A percentile compares a stretch with the other conserved stretches of the same genome.
Evolutionary conservation across 2,329 filamentous ascomycete species (phyloP).

Genomic region (Claviceps capensis): DNA sequence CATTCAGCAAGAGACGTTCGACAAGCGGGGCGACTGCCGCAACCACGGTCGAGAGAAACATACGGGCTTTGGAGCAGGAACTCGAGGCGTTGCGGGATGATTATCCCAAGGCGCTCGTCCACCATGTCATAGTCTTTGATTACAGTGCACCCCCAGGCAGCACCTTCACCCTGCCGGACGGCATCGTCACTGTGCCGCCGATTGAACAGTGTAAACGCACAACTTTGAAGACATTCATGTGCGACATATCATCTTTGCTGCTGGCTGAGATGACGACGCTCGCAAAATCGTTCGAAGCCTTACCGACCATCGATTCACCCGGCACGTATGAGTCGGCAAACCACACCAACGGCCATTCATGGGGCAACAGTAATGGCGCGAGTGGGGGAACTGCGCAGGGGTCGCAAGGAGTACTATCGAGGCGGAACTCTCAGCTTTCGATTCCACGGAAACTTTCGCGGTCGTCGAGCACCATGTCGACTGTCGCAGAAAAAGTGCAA

Average conservation of each 20-base stretch:
- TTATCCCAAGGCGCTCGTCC: constrained; percentile 63
- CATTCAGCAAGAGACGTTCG: constrained; percentile 41
- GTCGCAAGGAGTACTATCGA: constrained; percentile 21
- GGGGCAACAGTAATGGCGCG: constrained; percentile 16
- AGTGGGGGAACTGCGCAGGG: constrained; percentile 19
- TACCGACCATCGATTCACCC: constrained; percentile 67
- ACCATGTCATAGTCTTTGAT: constrained; percentile 72
- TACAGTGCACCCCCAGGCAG: constrained; percentile 36
- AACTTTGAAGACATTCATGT: constrained; percentile 70
- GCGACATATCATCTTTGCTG: constrained; percentile 60
- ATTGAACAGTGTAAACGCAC: constrained; percentile 56
- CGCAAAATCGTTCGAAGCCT: constrained; percentile 57
- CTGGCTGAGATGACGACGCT: constrained; percentile 64
- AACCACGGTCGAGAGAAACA: constrained; percentile 41
- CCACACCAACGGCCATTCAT: constrained; percentile 27
- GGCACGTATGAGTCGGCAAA: constrained; percentile 32
- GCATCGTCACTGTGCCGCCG: constrained; percentile 58
- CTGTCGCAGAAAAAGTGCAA: constrained; percentile 42
- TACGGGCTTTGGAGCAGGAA: constrained; percentile 48
- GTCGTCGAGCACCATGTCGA: constrained; percentile 41
- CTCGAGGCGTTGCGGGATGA: constrained; percentile 57
- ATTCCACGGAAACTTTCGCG: constrained; percentile 28
- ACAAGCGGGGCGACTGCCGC: constrained; percentile 31
- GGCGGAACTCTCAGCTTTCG: constrained; percentile 44
- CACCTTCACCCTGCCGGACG: constrained; percentile 44